Evolutionary conservation across 768 basidiomycete genomes (phyloP).

Genomic region (Boletus speciosus): DNA sequence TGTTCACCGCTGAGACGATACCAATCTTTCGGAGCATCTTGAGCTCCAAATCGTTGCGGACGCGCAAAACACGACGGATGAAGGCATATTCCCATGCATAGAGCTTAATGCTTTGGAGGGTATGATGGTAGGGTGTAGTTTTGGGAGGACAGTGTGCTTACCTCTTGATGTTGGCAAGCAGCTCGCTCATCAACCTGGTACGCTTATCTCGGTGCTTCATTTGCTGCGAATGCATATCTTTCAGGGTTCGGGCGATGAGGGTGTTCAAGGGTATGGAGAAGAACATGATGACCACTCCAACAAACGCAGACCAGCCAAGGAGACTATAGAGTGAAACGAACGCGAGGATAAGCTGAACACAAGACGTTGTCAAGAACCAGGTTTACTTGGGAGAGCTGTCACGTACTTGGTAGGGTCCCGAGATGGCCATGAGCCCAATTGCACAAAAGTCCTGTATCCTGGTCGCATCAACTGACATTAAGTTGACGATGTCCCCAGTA

Average conservation of each 20-base stretch:
- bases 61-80: slow-evolving; percentile 68
- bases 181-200: slow-evolving; percentile 83
- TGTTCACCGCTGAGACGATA: slow-evolving; percentile 59
- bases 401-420: slow-evolving; percentile 78
- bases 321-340: slow-evolving; percentile 87
- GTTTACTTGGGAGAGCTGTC: slow-evolving; percentile 23
- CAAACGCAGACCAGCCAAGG: slow-evolving; percentile 86
- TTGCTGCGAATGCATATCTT: slow-evolving; percentile 77
- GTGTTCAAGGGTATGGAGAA: slow-evolving; percentile 73
- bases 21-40: slow-evolving; percentile 82
- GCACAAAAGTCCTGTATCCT: slow-evolving; percentile 78
- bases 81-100: slow-evolving; percentile 97
- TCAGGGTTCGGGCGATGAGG: slow-evolving; percentile 67
- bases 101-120: slow-evolving; percentile 65
- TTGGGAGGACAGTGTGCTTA: slow-evolving; percentile 16
- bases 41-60: slow-evolving; percentile 80
- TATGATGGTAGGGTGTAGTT: neutral
- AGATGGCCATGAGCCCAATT: slow-evolving; percentile 80
- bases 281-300: slow-evolving; percentile 82
- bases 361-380: neutral
- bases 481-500: slow-evolving; percentile 90
- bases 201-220: slow-evolving; percentile 91
- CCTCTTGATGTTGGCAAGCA: slow-evolving; percentile 87
- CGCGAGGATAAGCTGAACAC: slow-evolving; percentile 67
- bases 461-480: slow-evolving; percentile 86